phyloP scores from a whole-genome alignment of 2,329 filamentous ascomycete genomes.

The Verticillium nonalfalfae region DNA sequence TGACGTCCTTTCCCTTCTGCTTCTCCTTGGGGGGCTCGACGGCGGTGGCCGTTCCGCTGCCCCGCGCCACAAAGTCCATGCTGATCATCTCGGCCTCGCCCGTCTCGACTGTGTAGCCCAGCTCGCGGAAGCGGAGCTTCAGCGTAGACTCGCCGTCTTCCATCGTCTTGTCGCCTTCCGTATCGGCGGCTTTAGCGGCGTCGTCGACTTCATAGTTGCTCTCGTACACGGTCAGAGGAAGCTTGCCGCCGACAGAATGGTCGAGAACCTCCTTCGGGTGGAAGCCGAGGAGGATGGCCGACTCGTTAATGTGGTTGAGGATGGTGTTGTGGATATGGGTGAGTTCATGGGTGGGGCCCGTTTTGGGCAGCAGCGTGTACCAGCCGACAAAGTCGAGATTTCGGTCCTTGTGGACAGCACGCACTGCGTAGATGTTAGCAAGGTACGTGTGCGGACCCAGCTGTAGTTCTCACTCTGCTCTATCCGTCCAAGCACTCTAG shows the following conservation, averaged over 20 bases:
- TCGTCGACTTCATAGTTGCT: conserved; percentile 70
- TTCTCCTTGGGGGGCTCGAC: conserved; percentile 27
- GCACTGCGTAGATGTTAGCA: conserved; percentile 50
- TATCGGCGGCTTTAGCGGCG: conserved; percentile 25
- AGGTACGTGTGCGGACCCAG: background rate
- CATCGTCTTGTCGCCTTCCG: conserved; percentile 59
- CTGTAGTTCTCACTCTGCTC: conserved; percentile 64
- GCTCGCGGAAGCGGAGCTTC: conserved; percentile 70
- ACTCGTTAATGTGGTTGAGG: conserved; percentile 71
- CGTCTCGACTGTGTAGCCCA: conserved; percentile 85
- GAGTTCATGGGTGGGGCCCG: conserved; percentile 63
- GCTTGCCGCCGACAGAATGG: conserved; percentile 63
- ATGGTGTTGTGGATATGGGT: conserved; percentile 75
- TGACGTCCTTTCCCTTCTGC: background rate
- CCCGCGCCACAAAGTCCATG: conserved; percentile 85
- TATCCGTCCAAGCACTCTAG: conserved; percentile 71
- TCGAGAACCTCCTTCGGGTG: conserved; percentile 58
- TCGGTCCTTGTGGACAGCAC: conserved; percentile 79
- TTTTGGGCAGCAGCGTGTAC: conserved; percentile 72
- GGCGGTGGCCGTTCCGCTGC: conserved; percentile 72
- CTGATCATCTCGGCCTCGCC: conserved; percentile 97
- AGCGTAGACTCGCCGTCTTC: conserved; percentile 54
- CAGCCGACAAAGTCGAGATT: conserved; percentile 84
- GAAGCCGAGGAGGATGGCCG: conserved; percentile 81
- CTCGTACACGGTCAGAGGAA: conserved; percentile 90